Conservation (phyloP, 345 rosid species). For the Sapria himalayana region DNA sequence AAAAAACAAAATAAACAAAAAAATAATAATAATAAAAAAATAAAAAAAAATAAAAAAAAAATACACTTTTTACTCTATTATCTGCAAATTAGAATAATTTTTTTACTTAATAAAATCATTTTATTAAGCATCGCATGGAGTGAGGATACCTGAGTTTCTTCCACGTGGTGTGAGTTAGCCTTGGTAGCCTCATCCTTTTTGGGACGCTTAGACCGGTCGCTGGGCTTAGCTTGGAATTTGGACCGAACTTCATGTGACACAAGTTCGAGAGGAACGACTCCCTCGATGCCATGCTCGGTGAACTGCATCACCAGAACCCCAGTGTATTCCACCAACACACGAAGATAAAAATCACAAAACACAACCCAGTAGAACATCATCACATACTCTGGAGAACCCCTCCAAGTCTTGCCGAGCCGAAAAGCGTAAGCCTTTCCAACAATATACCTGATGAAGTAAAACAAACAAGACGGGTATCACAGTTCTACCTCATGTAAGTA, state of each 20-base stretch:
- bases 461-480: too few species aligned
- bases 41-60: not conserved
- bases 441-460: constrained; percentile 46
- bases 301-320: too few species aligned
- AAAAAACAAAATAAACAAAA: not conserved
- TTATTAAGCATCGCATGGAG: constrained; percentile 2
- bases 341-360: too few species aligned
- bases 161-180: constrained; percentile 28
- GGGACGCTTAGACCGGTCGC: constrained; percentile 69
- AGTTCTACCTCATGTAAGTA: too few species aligned
- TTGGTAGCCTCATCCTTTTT: constrained; percentile 70
- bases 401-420: constrained; percentile 95
- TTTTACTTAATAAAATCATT: not conserved
- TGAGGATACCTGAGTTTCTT: constrained; percentile 40
- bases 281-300: constrained; percentile 83
- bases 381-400: constrained; percentile 78
- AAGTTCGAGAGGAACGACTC: constrained; percentile 84
- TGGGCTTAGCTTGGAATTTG: constrained; percentile 74
- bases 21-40: not conserved
- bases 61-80: not conserved
- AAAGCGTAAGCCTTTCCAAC: constrained; percentile 95
- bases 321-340: too few species aligned
- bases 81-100: not conserved
- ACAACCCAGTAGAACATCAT: too few species aligned
- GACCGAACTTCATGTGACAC: constrained; percentile 57